Conservation (phyloP, 2,329 filamentous ascomycete genomes). For the Bipolaris victoriae region DNA sequence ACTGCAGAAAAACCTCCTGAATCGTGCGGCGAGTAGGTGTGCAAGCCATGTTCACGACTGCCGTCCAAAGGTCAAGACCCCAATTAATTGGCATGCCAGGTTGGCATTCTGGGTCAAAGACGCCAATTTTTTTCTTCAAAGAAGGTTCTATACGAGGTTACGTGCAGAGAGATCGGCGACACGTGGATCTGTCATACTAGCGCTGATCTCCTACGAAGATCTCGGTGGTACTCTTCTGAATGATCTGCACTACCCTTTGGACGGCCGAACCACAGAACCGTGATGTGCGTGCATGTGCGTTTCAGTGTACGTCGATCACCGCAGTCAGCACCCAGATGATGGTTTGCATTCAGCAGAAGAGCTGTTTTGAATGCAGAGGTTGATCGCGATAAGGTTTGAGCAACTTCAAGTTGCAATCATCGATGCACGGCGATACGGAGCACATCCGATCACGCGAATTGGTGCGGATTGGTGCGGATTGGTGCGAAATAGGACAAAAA, state of each 20-base stretch:
- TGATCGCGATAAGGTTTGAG: background rate
- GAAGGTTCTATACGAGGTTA: too few relatives aligned
- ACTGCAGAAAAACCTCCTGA: too few relatives aligned
- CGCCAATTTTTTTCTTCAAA: too few relatives aligned
- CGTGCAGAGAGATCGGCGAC: background rate
- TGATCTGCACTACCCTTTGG: constrained; percentile 8
- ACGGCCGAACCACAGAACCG: background rate
- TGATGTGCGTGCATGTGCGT: constrained; percentile 7
- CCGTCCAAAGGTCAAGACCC: too few relatives aligned
- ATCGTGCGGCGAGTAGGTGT: too few relatives aligned
- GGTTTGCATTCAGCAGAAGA: background rate
- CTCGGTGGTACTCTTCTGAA: constrained; percentile 9
- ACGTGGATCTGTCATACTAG: constrained; percentile 6
- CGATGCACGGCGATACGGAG: too few relatives aligned
- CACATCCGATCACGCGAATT: background rate
- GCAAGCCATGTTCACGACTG: too few relatives aligned
- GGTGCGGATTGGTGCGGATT: background rate
- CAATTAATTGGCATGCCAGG: too few relatives aligned
- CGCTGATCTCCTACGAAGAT: constrained; percentile 4
- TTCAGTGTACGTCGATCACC: constrained; percentile 7
- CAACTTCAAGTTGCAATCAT: background rate
- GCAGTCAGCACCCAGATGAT: background rate
- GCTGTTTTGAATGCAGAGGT: background rate
- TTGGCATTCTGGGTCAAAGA: too few relatives aligned
- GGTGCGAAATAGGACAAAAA: background rate